Percentiles rank a stretch among this genome's conserved stretches.
Conservation (phyloP, 768 basidiomycete species). For the Mrakia gelida region DNA sequence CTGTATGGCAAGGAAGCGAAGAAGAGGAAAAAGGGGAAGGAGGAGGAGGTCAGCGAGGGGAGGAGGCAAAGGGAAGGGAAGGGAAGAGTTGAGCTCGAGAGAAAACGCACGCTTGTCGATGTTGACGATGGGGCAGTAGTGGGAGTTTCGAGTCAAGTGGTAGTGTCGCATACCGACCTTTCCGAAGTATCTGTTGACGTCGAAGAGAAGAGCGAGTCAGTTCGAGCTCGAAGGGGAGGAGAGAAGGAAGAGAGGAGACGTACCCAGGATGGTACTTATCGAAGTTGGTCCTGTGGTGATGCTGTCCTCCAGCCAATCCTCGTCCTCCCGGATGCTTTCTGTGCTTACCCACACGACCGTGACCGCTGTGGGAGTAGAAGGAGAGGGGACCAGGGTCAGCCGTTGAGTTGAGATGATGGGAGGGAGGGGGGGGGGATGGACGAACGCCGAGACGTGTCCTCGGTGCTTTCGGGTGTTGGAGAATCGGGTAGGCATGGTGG, state of each 20-base stretch:
- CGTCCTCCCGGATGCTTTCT: slow-evolving; percentile 99
- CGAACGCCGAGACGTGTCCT: slow-evolving; percentile 86
- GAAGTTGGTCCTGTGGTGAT: slow-evolving; percentile 95
- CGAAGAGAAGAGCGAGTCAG: background rate
- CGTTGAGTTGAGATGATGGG: background rate
- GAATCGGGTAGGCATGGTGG: slow-evolving; percentile 73
- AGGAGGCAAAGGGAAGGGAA: background rate
- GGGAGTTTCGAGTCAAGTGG: slow-evolving; percentile 85
- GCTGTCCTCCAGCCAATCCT: slow-evolving; percentile 96
- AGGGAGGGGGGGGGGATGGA: background rate
- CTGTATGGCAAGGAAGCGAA: background rate
- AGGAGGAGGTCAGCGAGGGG: slow-evolving; percentile 21
- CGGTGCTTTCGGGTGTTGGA: slow-evolving; percentile 98
- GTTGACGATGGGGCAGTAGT: slow-evolving; percentile 96
- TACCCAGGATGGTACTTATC: slow-evolving; percentile 76
- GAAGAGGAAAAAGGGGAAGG: too few species aligned
- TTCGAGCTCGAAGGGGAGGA: background rate
- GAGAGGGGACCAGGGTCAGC: background rate
- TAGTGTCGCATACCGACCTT: slow-evolving; percentile 98
- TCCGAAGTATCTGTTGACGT: slow-evolving; percentile 80
- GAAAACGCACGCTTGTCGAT: slow-evolving; percentile 69
- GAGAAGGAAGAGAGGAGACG: background rate
- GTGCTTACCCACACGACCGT: slow-evolving; percentile 99
- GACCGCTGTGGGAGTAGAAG: slow-evolving; percentile 53
- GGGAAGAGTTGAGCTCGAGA: slow-evolving; percentile 1